Percentiles rank a stretch among this genome's conserved stretches.
phyloP scores from a whole-genome alignment of 2,329 filamentous ascomycete species.

The Aaosphaeria arxii region DNA sequence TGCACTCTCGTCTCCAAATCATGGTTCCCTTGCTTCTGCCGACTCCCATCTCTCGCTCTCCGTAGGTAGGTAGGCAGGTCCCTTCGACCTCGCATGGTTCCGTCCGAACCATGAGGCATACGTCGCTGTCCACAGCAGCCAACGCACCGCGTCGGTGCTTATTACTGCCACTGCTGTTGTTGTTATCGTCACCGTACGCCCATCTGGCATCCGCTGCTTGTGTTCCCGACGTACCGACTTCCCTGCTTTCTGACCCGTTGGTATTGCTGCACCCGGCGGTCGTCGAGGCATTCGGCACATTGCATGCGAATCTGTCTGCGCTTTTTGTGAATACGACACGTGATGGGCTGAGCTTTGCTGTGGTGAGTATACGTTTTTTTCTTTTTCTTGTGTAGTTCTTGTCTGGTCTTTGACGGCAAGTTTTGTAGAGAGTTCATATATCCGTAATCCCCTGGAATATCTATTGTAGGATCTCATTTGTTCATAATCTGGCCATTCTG shows the following conservation, averaged over 20 bases:
- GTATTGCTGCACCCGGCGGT: conserved; percentile 20
- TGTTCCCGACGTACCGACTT: conserved; percentile 21
- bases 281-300: conserved; percentile 18
- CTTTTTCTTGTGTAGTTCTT: not conserved
- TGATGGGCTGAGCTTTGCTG: conserved; percentile 27
- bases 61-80: no score
- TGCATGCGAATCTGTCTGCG: conserved; percentile 13
- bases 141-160: no score
- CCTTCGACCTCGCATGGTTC: no score
- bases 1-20: no score
- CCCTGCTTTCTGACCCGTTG: conserved; percentile 13
- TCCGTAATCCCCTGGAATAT: not conserved
- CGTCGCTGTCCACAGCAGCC: no score
- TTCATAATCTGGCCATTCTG: not conserved
- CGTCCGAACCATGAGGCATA: no score
- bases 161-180: no score
- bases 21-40: no score
- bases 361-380: conserved; percentile 15
- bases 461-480: no score
- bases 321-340: conserved; percentile 19
- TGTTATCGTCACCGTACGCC: no score
- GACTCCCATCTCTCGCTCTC: no score
- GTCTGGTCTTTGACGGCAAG: not conserved
- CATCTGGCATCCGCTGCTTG: conserved; percentile 5
- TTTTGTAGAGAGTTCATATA: not conserved